Evolutionary conservation across 2,329 filamentous ascomycete genomes (phyloP), one percentile per base, ranked within the genome.

Genomic region (Rugonectria rugulosa): DNA sequence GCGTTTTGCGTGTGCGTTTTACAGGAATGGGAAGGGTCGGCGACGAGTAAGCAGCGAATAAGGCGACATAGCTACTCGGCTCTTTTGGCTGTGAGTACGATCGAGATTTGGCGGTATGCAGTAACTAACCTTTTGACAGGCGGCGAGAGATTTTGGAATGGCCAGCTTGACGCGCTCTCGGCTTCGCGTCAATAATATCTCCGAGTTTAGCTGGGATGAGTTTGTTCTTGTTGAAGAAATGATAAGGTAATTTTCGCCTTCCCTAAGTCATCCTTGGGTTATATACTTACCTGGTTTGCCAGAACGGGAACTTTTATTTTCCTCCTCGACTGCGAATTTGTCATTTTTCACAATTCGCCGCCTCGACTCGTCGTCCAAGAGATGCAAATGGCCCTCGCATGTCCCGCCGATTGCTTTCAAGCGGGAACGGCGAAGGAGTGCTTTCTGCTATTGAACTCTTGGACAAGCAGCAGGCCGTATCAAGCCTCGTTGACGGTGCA

Each of bases 11-110:
- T 31, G 20, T 49, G 46, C 11, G 1, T 41, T 12, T 5, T 49
- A 5, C 46, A 49, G 12, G 34, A 41, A 14, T 49, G 46, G 46
- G 46, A 49, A 49, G 46, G 46, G 7, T 49, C 46, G 2, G 41
- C 17, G 14, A 32, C 24, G 2, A 41, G 24, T 6, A 38, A 32
- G 17, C 46, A 41, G 8, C 46, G 46, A 7, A 40, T 49, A 7
- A 32, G 46, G 21, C 46, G 46, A 7, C 15, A 49, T 8, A 23
- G 46, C 11, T 49, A 49, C 5, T 38, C 46, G 6, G 24, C n/a
- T 4, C 10, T 49, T 2, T 27, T 49, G 5, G n/a, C 17, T 12
- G 46, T 49, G 17, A 23, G 36, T 40, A 2, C n/a, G 4, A 3
- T 6, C 4, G 17, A 15, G 12, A 4, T 20, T 1, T 19, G 17